These are phyloP conservation scores for Raddia distichophylla DNA, from an alignment of 176 grass and related monocot genomes.

Conservation along the genomic window DNA sequence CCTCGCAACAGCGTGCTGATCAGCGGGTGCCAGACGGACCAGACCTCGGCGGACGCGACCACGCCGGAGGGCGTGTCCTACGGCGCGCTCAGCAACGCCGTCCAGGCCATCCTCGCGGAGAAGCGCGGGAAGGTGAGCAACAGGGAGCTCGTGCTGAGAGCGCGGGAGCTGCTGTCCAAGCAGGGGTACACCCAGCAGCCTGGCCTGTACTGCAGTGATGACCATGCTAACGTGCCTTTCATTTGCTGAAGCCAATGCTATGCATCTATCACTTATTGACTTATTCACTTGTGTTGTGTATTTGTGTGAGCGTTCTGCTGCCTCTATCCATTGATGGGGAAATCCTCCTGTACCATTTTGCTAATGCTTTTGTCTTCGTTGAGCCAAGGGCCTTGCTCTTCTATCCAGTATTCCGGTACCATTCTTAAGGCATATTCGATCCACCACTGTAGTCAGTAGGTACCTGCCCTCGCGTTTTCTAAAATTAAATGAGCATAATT, in stretches of 20 bases:
- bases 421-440: neutral
- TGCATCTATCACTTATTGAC: too few relatives aligned
- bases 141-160: conserved; percentile 60
- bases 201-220: conserved; percentile 84
- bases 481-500: neutral
- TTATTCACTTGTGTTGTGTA: neutral
- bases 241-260: conserved; percentile 58
- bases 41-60: conserved; percentile 81
- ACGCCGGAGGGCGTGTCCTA: conserved; percentile 58
- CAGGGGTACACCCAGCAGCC: conserved; percentile 69
- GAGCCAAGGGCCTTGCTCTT: too few relatives aligned
- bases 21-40: conserved; percentile 93
- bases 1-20: conserved; percentile 63
- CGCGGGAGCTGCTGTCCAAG: conserved; percentile 54
- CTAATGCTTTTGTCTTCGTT: too few relatives aligned
- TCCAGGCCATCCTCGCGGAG: conserved; percentile 63
- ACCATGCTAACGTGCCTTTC: conserved; percentile 56
- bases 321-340: too few relatives aligned
- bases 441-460: neutral
- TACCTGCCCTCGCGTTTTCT: neutral
- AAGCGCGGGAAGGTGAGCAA: conserved; percentile 48
- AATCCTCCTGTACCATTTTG: too few relatives aligned
- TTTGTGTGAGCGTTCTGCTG: too few relatives aligned
- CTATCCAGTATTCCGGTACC: too few relatives aligned
- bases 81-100: conserved; percentile 84